phyloP scores from a whole-genome alignment of 106 monocot genomes.

The Hemerocallis citrina region DNA sequence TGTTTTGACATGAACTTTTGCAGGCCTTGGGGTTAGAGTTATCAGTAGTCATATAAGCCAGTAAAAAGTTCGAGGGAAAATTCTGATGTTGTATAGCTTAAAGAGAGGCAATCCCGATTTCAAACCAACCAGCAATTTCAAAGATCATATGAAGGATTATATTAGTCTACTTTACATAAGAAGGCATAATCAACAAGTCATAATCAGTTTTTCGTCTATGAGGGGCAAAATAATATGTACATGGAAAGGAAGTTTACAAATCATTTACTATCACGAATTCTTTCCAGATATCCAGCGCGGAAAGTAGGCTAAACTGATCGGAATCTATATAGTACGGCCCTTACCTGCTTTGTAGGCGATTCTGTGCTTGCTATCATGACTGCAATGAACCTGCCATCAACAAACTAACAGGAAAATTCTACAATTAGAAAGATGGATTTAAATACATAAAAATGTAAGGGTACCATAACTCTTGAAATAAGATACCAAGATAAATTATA shows the following conservation, averaged over 20 bases:
- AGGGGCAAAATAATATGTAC: neutral
- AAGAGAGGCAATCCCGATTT: too few relatives aligned
- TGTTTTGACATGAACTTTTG: too few relatives aligned
- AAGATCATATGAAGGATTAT: too few relatives aligned
- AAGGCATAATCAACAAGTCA: too few relatives aligned
- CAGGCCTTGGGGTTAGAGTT: too few relatives aligned
- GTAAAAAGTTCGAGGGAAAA: too few relatives aligned
- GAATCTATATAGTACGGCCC: slow-evolving; percentile 21
- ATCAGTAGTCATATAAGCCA: too few relatives aligned
- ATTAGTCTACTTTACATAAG: too few relatives aligned
- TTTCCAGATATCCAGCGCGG: neutral
- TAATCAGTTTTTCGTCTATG: neutral
- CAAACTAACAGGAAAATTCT: slow-evolving; percentile 29
- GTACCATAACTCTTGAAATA: neutral
- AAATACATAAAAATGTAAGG: neutral
- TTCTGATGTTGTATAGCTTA: too few relatives aligned
- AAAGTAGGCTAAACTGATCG: neutral
- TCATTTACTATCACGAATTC: neutral
- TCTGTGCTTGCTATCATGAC: slow-evolving; percentile 36
- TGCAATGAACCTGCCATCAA: slow-evolving; percentile 57
- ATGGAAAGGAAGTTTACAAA: neutral
- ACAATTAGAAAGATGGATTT: neutral
- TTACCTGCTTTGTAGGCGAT: slow-evolving; percentile 34
- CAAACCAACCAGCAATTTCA: too few relatives aligned
- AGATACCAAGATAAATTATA: neutral